A percentile compares a stretch with the other conserved stretches of the same genome.
Evolutionary conservation across 306 rosid species (phyloP).

Genomic region (Herpetospermum pedunculosum): DNA sequence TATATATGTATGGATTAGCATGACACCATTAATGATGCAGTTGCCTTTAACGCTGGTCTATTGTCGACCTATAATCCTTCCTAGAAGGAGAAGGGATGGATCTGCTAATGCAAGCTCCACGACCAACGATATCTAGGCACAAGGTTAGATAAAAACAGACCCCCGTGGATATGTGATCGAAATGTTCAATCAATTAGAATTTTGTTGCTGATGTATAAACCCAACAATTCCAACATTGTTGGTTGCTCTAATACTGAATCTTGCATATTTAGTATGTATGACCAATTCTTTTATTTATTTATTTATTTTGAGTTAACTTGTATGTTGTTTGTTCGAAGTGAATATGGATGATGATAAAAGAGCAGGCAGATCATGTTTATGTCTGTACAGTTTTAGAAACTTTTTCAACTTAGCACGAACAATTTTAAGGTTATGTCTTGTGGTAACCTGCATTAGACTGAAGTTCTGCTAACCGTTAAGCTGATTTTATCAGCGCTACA

Average conservation of each 20-base stretch:
- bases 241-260: neutral
- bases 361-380: neutral
- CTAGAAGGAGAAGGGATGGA: slow-evolving; percentile 32
- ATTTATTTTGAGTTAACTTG: neutral
- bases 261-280: neutral
- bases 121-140: slow-evolving; percentile 6
- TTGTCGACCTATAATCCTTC: too few species aligned
- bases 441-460: neutral
- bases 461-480: neutral
- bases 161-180: neutral
- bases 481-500: neutral
- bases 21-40: too few species aligned
- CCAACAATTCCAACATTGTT: neutral
- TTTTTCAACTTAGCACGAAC: neutral
- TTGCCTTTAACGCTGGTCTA: too few species aligned
- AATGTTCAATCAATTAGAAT: slow-evolving; percentile 2
- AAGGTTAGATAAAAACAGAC: slow-evolving; percentile 13
- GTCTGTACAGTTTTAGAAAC: neutral
- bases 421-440: neutral
- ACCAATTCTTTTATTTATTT: neutral
- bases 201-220: neutral
- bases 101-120: slow-evolving; percentile 16
- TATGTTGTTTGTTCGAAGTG: neutral
- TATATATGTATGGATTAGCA: too few species aligned
- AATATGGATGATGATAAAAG: neutral